Percentiles rank a stretch among this genome's conserved stretches.
Evolutionary conservation across 768 basidiomycete species (phyloP).

Genomic region (Macrolepiota dolichaula): DNA sequence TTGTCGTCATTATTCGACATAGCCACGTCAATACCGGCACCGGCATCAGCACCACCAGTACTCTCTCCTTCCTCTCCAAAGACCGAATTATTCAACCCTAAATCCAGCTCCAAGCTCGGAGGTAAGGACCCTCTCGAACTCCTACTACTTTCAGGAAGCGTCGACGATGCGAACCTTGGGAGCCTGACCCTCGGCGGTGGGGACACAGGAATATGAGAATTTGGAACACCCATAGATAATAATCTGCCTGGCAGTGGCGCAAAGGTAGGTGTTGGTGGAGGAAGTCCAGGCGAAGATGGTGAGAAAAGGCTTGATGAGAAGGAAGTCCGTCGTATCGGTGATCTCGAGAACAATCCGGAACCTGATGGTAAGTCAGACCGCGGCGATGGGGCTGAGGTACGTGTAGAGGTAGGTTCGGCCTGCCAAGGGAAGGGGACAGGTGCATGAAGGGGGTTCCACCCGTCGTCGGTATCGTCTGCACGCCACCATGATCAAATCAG

Average conservation of each 20-base stretch:
- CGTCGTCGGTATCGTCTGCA: slow-evolving; percentile 2
- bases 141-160: neutral
- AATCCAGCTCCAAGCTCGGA: slow-evolving; percentile 1
- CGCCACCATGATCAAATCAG: neutral
- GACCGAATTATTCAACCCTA: neutral
- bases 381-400: neutral
- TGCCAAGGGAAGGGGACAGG: neutral
- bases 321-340: neutral
- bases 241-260: neutral
- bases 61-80: neutral
- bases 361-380: neutral
- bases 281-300: neutral
- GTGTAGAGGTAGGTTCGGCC: neutral
- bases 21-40: neutral
- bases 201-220: neutral
- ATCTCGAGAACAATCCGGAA: neutral
- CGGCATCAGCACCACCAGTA: neutral
- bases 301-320: slow-evolving; percentile 7
- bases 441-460: slow-evolving; percentile 3
- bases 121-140: neutral
- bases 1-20: neutral
- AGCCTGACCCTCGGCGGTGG: neutral
- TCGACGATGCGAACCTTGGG: neutral
- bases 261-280: neutral
- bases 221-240: too few species aligned